These are phyloP conservation scores for Orbilia ellipsospora DNA, from an alignment of 2,329 filamentous ascomycete genomes.

Conservation along the genomic window DNA sequence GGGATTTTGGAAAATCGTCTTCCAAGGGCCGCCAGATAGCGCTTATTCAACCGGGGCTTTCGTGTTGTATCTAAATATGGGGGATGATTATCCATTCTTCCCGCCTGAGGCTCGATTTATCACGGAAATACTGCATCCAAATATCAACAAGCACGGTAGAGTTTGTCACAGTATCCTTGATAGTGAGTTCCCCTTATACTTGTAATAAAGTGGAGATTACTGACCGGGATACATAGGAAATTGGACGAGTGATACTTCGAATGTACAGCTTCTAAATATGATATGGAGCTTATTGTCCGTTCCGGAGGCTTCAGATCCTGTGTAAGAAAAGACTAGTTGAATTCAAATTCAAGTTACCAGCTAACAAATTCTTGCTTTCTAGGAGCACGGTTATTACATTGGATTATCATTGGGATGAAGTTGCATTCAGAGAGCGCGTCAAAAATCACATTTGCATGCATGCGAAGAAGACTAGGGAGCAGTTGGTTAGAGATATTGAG, in stretches of 20 bases:
- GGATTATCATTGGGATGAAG: constrained; percentile 57
- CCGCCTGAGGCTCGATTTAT: constrained; percentile 62
- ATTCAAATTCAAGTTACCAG: neutral
- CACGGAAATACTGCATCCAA: constrained; percentile 62
- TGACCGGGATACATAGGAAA: constrained; percentile 47
- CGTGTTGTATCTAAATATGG: constrained; percentile 62
- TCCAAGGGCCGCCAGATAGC: constrained; percentile 61
- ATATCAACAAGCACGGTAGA: constrained; percentile 62
- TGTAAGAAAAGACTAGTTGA: constrained; percentile 35
- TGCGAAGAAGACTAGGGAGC: constrained; percentile 28
- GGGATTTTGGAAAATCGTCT: constrained; percentile 63
- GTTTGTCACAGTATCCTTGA: constrained; percentile 61
- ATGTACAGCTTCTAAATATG: constrained; percentile 52
- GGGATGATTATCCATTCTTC: constrained; percentile 61
- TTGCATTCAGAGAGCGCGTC: constrained; percentile 56
- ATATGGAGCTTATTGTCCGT: constrained; percentile 55
- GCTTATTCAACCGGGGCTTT: constrained; percentile 61
- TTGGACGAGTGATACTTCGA: constrained; percentile 57
- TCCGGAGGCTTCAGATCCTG: constrained; percentile 53
- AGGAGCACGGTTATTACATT: constrained; percentile 55
- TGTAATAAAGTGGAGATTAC: constrained; percentile 1
- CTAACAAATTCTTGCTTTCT: neutral
- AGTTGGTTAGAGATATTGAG: constrained; percentile 10
- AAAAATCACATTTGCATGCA: constrained; percentile 54
- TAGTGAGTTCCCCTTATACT: constrained; percentile 7